phyloP scores from a whole-genome alignment of 306 rosid genomes.

The Quercus ilex region DNA sequence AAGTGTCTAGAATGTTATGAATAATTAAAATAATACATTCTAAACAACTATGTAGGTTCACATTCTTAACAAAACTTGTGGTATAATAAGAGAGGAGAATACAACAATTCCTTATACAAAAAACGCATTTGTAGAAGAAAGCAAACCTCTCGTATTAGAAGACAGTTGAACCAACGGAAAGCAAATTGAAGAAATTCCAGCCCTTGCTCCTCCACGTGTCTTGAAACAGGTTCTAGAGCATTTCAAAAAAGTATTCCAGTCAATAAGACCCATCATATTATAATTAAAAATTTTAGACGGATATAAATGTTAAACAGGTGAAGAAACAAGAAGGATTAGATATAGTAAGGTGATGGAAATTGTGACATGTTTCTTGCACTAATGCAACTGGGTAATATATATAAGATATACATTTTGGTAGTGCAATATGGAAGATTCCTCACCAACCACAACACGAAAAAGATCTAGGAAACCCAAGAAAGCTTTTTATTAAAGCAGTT shows the following conservation, averaged over 20 bases:
- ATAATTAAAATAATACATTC: no score
- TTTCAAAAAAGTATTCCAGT: slow-evolving; percentile 14
- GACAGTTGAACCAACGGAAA: slow-evolving; percentile 99
- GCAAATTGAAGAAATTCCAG: slow-evolving; percentile 98
- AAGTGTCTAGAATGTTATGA: no score
- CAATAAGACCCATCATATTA: slow-evolving; percentile 17
- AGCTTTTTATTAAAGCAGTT: no score
- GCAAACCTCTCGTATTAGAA: slow-evolving; percentile 90
- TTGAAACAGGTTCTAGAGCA: slow-evolving; percentile 79
- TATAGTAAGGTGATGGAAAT: no score
- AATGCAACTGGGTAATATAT: no score
- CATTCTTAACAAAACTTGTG: neutral
- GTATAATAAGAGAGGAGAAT: slow-evolving; percentile 5
- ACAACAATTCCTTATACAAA: neutral
- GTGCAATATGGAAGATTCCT: no score
- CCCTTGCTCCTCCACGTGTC: slow-evolving; percentile 92
- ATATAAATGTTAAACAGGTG: no score
- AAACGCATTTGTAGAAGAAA: slow-evolving; percentile 9
- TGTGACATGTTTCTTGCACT: no score
- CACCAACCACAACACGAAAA: no score
- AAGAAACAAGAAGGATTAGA: no score
- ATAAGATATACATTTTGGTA: no score
- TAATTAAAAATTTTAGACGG: neutral
- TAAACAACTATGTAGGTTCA: neutral
- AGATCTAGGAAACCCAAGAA: no score